Percentiles rank a stretch among this genome's conserved stretches.
These are phyloP conservation scores for Penicillium sp. DNA, from an alignment of 2,329 filamentous ascomycete genomes.

Conservation along the genomic window DNA sequence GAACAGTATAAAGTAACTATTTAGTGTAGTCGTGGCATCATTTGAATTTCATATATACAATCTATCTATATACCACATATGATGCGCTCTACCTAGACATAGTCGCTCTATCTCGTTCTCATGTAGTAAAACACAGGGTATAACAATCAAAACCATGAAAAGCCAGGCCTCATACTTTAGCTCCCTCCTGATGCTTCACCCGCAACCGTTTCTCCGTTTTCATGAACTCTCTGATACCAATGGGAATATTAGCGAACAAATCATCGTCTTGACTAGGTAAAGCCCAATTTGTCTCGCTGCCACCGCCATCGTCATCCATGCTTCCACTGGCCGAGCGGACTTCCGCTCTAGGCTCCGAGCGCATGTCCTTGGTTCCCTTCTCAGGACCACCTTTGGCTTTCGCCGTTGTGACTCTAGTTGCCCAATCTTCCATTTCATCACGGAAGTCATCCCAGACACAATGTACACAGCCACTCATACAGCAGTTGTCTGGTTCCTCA, in stretches of 20 bases:
- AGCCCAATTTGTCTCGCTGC: conserved; percentile 68
- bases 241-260: conserved; percentile 76
- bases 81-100: conserved; percentile 2
- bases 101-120: neutral
- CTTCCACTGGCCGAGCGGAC: conserved; percentile 55
- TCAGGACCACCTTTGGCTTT: conserved; percentile 38
- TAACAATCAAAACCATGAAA: conserved; percentile 1
- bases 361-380: conserved; percentile 31
- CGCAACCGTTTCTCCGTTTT: conserved; percentile 89
- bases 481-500: conserved; percentile 93
- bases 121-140: conserved; percentile 14
- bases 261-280: conserved; percentile 51
- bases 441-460: conserved; percentile 93
- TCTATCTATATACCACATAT: conserved; percentile 16
- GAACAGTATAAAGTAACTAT: neutral
- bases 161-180: conserved; percentile 14
- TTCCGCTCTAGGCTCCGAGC: conserved; percentile 37
- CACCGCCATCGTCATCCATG: conserved; percentile 79
- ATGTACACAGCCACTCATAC: conserved; percentile 97
- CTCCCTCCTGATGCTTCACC: conserved; percentile 64
- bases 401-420: conserved; percentile 62
- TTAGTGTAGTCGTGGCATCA: conserved; percentile 2
- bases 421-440: conserved; percentile 92
- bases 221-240: conserved; percentile 97
- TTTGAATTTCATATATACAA: conserved; percentile 14